A percentile compares a stretch with the other conserved stretches of the same genome.
Conservation (phyloP, 2,329 filamentous ascomycete genomes). For the Helicocarpus griseus region DNA sequence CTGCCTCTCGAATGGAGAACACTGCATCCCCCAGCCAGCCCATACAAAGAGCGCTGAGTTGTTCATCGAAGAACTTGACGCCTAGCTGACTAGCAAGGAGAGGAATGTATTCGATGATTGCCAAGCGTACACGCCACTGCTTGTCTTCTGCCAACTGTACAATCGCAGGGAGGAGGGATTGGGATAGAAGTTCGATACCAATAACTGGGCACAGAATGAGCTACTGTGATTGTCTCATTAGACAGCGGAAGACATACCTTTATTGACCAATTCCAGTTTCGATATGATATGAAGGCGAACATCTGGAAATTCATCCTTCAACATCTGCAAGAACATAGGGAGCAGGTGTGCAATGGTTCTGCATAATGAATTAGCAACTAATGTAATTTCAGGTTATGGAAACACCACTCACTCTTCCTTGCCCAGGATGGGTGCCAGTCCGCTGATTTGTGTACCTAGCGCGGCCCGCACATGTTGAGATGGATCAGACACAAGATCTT, state of each 20-base stretch:
- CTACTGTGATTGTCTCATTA: neutral
- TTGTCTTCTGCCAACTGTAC: conserved; percentile 97
- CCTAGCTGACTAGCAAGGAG: conserved; percentile 90
- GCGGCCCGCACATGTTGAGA: conserved; percentile 96
- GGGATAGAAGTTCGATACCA: conserved; percentile 90
- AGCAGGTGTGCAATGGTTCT: conserved; percentile 93
- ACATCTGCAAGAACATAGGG: conserved; percentile 98
- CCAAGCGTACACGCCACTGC: conserved; percentile 95
- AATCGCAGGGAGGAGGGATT: conserved; percentile 92
- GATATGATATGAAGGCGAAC: conserved; percentile 98
- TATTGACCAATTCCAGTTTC: conserved; percentile 97
- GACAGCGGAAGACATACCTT: conserved; percentile 48
- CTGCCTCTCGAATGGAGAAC: conserved; percentile 95
- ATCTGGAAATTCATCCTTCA: conserved; percentile 98
- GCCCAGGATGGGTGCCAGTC: conserved; percentile 88
- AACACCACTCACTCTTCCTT: conserved; percentile 73
- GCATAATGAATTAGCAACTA: conserved; percentile 14
- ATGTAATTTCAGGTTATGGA: conserved; percentile 2
- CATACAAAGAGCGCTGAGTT: conserved; percentile 93
- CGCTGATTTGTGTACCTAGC: conserved; percentile 92
- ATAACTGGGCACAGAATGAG: conserved; percentile 55
- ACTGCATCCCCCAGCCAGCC: conserved; percentile 97
- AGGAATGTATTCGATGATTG: conserved; percentile 98
- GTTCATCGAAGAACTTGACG: conserved; percentile 96
- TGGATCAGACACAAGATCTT: conserved; percentile 89